Evolutionary conservation across 2,329 filamentous ascomycete species (phyloP), one percentile per base, ranked within the genome.

Genomic region (Aquanectria penicillioides): DNA sequence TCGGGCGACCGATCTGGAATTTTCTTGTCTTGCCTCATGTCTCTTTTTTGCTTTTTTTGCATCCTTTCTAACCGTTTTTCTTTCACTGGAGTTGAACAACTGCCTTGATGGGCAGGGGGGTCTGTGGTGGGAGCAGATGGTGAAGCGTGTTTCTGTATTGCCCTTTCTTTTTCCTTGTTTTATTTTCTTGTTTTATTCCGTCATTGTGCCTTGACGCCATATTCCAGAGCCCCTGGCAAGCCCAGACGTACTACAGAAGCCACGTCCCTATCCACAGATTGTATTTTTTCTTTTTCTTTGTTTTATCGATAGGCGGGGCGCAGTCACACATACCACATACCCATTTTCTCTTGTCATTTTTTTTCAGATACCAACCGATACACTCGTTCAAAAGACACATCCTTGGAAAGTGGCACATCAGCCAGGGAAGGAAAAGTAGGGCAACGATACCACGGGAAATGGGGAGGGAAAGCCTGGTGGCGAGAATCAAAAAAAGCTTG

Each of bases 1-100:
- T 70, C 63, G 61, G 68, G 68, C 68, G 52, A 70, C 68, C 59
- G 61, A 70, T 64, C 57, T 36, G 20, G 20, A 49, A 40, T 53
- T 31, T 47, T 51, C 53, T 54, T 22, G 44, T 65, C 63, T 58
- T 53, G 53, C 66, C 50, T 38, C 43, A 46, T 49, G 43, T 60
- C 37, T 56, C 58, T 61, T 50, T 59, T 57, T 54, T 37, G 38
- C 51, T 36, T 47, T 51, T 54, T 29, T 43, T 43, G n/a, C n/a
- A n/a, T n/a, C n/a, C n/a, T n/a, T n/a, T n/a, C n/a, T 56, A 44
- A 23, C 28, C 64, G 58, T 68, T 43, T 47, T 56, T 57, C 4
- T 57, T 50, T 56, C 40, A 52, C 22, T 36, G 57, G 59, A 66
- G 59, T 66, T 66, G 54, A 61, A 52, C 15, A n/a, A 29, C 25